These are phyloP conservation scores for Mucor plumbeus DNA, from an alignment of 371 early-diverging fungal species.

Conservation along the genomic window DNA sequence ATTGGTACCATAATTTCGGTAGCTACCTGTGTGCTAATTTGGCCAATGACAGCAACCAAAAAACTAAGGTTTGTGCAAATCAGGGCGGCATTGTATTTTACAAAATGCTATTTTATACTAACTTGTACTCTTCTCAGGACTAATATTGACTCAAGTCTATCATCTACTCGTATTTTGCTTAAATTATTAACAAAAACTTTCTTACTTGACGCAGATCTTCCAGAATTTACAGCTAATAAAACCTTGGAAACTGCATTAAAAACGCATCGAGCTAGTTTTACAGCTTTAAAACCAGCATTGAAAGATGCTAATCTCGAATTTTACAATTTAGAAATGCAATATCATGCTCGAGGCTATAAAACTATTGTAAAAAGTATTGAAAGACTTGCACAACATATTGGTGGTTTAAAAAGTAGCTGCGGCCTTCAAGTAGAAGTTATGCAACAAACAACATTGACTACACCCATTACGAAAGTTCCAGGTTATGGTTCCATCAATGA, in stretches of 20 bases:
- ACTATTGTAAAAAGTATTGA: constrained; percentile 57
- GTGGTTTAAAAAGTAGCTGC: constrained; percentile 66
- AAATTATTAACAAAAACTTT: constrained; percentile 70
- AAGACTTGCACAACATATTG: constrained; percentile 67
- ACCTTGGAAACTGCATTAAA: constrained; percentile 57
- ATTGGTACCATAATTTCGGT: constrained; percentile 58
- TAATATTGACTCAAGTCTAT: constrained; percentile 22
- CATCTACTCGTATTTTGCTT: constrained; percentile 52
- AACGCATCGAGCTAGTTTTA: constrained; percentile 67
- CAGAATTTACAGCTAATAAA: constrained; percentile 55
- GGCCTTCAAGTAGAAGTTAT: constrained; percentile 68
- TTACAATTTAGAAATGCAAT: constrained; percentile 55
- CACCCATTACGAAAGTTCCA: not conserved
- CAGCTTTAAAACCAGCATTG: constrained; percentile 59
- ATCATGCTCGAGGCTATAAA: constrained; percentile 42
- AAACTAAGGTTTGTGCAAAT: constrained; percentile 34
- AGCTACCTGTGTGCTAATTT: constrained; percentile 54
- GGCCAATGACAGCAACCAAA: constrained; percentile 65
- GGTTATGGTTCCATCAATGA: not conserved
- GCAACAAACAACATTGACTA: not conserved
- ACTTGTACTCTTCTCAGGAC: constrained; percentile 29
- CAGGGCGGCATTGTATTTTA: too few relatives aligned
- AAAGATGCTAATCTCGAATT: constrained; percentile 68
- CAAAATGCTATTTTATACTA: too few relatives aligned
- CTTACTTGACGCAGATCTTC: constrained; percentile 61